phyloP scores from a whole-genome alignment of 2,329 filamentous ascomycete species.

The Daldinia sp. region DNA sequence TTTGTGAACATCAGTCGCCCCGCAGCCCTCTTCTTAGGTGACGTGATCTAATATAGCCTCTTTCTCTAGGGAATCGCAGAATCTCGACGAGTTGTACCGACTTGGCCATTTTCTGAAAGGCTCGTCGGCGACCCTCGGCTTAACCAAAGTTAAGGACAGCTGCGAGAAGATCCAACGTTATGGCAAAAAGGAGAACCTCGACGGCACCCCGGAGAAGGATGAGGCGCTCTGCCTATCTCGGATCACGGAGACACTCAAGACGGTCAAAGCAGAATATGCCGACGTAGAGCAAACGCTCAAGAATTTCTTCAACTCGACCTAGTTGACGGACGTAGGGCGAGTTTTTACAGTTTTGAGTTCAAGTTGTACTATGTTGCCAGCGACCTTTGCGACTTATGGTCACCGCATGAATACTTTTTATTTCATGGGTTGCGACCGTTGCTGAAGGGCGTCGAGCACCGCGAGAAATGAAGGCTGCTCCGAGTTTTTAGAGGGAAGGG shows the following conservation, averaged over 20 bases:
- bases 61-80: slow-evolving; percentile 64
- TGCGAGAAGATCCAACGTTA: slow-evolving; percentile 98
- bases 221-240: slow-evolving; percentile 72
- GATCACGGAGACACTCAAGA: slow-evolving; percentile 73
- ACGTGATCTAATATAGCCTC: slow-evolving; percentile 34
- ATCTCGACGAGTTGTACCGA: slow-evolving; percentile 78
- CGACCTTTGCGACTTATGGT: slow-evolving; percentile 16
- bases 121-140: slow-evolving; percentile 91
- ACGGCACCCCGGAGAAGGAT: slow-evolving; percentile 73
- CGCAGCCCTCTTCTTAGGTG: neutral
- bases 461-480: slow-evolving; percentile 49
- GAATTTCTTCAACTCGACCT: slow-evolving; percentile 66
- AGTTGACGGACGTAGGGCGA: slow-evolving; percentile 20
- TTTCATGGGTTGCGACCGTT: slow-evolving; percentile 27
- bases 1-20: neutral
- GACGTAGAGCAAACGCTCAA: slow-evolving; percentile 76
- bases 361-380: slow-evolving; percentile 24
- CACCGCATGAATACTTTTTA: slow-evolving; percentile 16
- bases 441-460: slow-evolving; percentile 39
- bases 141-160: slow-evolving; percentile 88
- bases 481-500: slow-evolving; percentile 34
- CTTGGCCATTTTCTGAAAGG: slow-evolving; percentile 98
- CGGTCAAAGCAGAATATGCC: slow-evolving; percentile 78
- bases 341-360: slow-evolving; percentile 15
- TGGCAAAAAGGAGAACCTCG: slow-evolving; percentile 82